Evolutionary conservation across 2,329 filamentous ascomycete genomes (phyloP).

Genomic region (Phyllachora maydis): DNA sequence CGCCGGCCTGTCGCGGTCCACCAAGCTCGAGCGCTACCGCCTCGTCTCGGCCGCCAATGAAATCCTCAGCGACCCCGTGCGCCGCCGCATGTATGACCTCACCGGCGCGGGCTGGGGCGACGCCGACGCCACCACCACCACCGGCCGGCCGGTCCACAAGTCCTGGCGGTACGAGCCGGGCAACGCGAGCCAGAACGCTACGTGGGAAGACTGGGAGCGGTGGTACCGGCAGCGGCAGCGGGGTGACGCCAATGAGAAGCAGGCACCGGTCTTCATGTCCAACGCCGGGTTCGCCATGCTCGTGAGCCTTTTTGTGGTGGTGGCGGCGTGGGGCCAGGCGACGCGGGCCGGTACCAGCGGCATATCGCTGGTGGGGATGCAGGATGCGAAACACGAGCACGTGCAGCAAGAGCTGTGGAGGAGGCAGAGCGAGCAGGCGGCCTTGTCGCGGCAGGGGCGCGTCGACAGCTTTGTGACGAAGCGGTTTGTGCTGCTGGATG

Average conservation of each 20-base stretch:
- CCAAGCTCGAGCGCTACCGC: constrained; percentile 72
- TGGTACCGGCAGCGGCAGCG: constrained; percentile 46
- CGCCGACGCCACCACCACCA: constrained; percentile 21
- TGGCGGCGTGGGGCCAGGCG: constrained; percentile 54
- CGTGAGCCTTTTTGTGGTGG: constrained; percentile 45
- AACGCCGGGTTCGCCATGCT: constrained; percentile 61
- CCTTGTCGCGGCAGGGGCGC: constrained; percentile 37
- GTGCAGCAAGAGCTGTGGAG: constrained; percentile 38
- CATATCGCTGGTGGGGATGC: constrained; percentile 41
- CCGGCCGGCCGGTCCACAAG: constrained; percentile 17
- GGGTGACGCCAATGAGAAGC: constrained; percentile 24
- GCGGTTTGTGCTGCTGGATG: too few relatives aligned
- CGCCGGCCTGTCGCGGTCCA: constrained; percentile 30
- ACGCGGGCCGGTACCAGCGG: constrained; percentile 45
- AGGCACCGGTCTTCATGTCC: constrained; percentile 45
- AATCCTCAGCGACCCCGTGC: constrained; percentile 64
- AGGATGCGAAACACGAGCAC: constrained; percentile 43
- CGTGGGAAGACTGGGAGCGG: constrained; percentile 94
- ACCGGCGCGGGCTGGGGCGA: constrained; percentile 67
- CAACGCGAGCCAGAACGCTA: constrained; percentile 50
- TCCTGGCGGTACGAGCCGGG: constrained; percentile 26
- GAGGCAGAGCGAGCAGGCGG: constrained; percentile 28
- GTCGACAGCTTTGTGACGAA: constrained; percentile 62
- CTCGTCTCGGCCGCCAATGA: constrained; percentile 75
- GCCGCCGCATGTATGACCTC: constrained; percentile 62